These are phyloP conservation scores for Gossypium turneri DNA, from an alignment of 345 rosid genomes.

Conservation along the genomic window DNA sequence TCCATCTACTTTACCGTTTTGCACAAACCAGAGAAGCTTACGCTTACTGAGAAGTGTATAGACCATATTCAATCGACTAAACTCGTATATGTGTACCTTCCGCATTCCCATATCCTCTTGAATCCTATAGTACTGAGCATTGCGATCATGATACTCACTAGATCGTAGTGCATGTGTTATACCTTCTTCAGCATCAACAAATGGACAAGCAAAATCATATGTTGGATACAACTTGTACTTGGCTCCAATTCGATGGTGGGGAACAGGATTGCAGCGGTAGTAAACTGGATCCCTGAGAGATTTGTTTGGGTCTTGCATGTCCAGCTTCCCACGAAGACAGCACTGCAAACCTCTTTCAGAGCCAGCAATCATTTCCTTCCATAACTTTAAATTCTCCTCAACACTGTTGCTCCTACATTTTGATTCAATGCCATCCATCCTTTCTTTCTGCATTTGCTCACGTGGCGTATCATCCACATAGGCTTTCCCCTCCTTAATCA, in stretches of 20 bases:
- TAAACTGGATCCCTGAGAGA: constrained; percentile 96
- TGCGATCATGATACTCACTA: constrained; percentile 91
- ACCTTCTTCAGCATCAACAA: constrained; percentile 81
- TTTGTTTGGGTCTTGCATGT: constrained; percentile 93
- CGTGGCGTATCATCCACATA: constrained; percentile 91
- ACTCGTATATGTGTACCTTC: constrained; percentile 72
- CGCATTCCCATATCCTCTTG: constrained; percentile 75
- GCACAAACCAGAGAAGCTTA: constrained; percentile 93
- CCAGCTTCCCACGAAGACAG: constrained; percentile 84
- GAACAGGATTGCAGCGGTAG: constrained; percentile 82
- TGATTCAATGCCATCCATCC: constrained; percentile 93
- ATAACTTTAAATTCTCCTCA: constrained; percentile 61
- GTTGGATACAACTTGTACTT: constrained; percentile 92
- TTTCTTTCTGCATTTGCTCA: constrained; percentile 84
- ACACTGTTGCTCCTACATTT: constrained; percentile 63
- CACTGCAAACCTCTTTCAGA: constrained; percentile 76
- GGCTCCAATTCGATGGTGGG: constrained; percentile 87
- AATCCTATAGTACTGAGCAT: constrained; percentile 85
- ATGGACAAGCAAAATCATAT: constrained; percentile 98
- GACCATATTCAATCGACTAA: constrained; percentile 85
- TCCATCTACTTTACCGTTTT: constrained; percentile 77
- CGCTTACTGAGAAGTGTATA: constrained; percentile 92
- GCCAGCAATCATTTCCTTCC: constrained; percentile 90
- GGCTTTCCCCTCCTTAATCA: constrained; percentile 76
- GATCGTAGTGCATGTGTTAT: constrained; percentile 91